Evolutionary conservation across 371 early-diverging fungal species (phyloP).

Genomic region (Zopfochytrium polystomum): DNA sequence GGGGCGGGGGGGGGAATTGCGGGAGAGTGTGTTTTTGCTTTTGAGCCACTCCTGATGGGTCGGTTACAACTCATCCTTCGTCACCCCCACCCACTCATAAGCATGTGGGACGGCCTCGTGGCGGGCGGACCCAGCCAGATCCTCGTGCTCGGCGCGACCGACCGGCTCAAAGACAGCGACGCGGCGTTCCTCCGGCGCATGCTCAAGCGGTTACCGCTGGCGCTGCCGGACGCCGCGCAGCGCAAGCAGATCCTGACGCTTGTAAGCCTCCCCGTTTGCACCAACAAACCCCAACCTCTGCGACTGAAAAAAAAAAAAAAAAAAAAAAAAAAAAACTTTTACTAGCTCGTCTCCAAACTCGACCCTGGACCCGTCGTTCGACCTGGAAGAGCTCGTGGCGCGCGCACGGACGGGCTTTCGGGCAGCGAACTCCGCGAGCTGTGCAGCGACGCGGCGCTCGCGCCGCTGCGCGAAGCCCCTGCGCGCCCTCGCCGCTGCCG

Average conservation of each 20-base stretch:
- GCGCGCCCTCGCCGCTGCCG: too few species aligned
- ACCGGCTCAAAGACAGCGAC: slow-evolving; percentile 92
- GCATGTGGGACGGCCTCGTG: slow-evolving; percentile 93
- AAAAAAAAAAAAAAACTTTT: too few species aligned
- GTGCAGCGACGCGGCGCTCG: slow-evolving; percentile 91
- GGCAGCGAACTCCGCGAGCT: slow-evolving; percentile 92
- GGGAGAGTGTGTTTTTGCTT: too few species aligned
- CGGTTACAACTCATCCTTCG: too few species aligned
- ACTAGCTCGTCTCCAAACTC: slow-evolving; percentile 68
- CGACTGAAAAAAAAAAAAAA: too few species aligned
- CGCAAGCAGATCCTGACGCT: slow-evolving; percentile 81
- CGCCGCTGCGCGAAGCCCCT: slow-evolving; percentile 88
- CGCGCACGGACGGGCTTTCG: slow-evolving; percentile 82
- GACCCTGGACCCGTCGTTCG: slow-evolving; percentile 66
- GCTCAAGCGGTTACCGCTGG: slow-evolving; percentile 87
- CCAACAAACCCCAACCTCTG: neutral
- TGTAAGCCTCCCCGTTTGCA: slow-evolving; percentile 41
- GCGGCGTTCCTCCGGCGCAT: slow-evolving; percentile 90
- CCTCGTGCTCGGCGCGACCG: slow-evolving; percentile 81
- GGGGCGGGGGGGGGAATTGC: too few species aligned
- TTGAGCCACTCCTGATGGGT: too few species aligned
- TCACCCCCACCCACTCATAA: too few species aligned
- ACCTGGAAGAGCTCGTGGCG: slow-evolving; percentile 65
- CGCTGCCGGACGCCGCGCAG: slow-evolving; percentile 83
- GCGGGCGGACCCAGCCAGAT: slow-evolving; percentile 73